Base-by-base conservation (phyloP, 2,329 filamentous ascomycete species). In the Dryadomyces quercus-mongolicae region DNA sequence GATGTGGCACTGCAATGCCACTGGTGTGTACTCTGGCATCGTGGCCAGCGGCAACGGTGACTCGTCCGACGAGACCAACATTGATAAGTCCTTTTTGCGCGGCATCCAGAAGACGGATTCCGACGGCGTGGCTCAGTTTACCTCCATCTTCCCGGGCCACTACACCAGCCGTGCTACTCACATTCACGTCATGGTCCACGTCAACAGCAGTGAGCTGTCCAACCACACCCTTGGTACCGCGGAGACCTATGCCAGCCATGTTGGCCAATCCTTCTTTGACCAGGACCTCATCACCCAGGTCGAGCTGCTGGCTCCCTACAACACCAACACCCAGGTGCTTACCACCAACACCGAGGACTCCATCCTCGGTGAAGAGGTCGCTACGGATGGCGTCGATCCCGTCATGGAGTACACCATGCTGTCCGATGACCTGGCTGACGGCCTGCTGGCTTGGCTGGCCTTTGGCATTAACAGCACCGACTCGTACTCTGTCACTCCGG, bases 181-280 rank as follows among this genome's bases (percentile, higher is more conserved):
- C 62, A 67, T 69, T 45, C 70, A 72, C 57, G 60, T 68, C 25
- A 60, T 63, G 12, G 59, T 57, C 3, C 65, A 63, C 56, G 57
- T 53, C 25, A 62, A 61, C 54, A 63, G 60, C 38, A 63, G 62
- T 16, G 55, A 71, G 15, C 69, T 73, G 44, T 60, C 69, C 45
- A 80, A 81, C 66, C 70, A 71, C 59, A 81, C 77, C 49, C 60
- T 64, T 54, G 67, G 75, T 54, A 74, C 71, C 54, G 74, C 71
- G 56, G 71, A 74, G 16, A 68, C 65, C 18, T 68, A 66, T 36
- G 72, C 76, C 52, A 73, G 75, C 5, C 78, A 83, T 65, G 71
- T 82, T 45, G 79, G 79, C 16, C 79, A 84, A 64, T 64, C 81
- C 46, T 84, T 79, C 69, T 79, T 80, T 60, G 77, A 82, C 63